phyloP scores from a whole-genome alignment of 225 moss, liverwort and hornwort species.

The Lunularia cruciata region DNA sequence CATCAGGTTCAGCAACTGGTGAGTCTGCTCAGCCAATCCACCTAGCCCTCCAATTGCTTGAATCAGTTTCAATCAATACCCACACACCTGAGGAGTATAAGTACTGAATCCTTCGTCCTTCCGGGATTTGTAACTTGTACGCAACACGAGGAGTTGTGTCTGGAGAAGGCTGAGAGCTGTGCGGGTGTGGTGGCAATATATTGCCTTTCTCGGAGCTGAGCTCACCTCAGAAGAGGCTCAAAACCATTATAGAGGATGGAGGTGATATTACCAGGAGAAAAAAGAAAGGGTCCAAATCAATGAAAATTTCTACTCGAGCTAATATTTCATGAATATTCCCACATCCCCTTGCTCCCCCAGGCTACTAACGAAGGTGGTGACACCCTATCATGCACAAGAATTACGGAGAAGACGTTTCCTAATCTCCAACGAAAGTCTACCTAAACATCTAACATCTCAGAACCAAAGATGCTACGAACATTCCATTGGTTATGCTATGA shows the following conservation, averaged over 20 bases:
- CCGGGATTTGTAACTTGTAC: background rate
- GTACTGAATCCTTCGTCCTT: background rate
- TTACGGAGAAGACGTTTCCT: background rate
- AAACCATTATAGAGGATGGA: background rate
- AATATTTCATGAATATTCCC: constrained; percentile 3
- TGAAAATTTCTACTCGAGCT: background rate
- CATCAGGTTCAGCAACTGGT: no score
- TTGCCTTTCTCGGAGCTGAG: background rate
- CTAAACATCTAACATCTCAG: background rate
- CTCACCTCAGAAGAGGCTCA: background rate
- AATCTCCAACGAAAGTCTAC: background rate
- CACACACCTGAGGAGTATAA: no score
- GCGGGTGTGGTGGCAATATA: no score
- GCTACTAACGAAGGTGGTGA: background rate
- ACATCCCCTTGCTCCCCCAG: background rate
- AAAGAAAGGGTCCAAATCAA: background rate
- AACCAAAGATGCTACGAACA: constrained; percentile 5
- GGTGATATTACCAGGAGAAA: background rate
- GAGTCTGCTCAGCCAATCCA: no score
- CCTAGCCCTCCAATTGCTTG: no score
- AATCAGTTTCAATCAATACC: no score
- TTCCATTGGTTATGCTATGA: background rate
- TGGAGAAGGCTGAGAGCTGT: background rate
- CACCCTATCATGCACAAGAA: background rate
- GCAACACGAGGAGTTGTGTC: background rate